Conservation (phyloP, 768 basidiomycete species). For the Tricholoma furcatifolium region DNA sequence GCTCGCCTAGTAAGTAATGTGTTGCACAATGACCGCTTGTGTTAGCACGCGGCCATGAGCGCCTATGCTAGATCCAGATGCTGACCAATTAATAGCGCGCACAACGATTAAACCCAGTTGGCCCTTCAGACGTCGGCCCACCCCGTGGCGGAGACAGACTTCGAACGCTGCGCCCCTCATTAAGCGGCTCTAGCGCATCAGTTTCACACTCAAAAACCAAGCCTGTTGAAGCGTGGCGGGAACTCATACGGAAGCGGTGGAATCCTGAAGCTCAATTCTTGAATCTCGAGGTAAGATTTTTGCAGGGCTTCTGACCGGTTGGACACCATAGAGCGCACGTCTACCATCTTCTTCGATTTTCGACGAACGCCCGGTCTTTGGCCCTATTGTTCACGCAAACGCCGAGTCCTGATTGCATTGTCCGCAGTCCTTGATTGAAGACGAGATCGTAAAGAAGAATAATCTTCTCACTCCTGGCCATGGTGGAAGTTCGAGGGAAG, state of each 20-base stretch:
- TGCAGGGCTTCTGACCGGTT: slow-evolving; percentile 16
- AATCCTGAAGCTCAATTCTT: slow-evolving; percentile 67
- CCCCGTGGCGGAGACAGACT: slow-evolving; percentile 61
- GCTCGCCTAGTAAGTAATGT: slow-evolving; percentile 68
- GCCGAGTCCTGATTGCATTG: slow-evolving; percentile 18
- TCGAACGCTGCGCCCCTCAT: not conserved
- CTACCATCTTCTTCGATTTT: slow-evolving; percentile 8
- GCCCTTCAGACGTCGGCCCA: slow-evolving; percentile 52
- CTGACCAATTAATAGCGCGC: not conserved
- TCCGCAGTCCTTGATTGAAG: slow-evolving; percentile 71
- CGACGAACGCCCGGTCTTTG: slow-evolving; percentile 16
- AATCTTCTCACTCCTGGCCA: slow-evolving; percentile 71
- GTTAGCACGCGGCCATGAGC: not conserved
- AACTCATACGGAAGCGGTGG: slow-evolving; percentile 73
- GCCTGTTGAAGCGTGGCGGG: slow-evolving; percentile 69
- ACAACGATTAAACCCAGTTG: slow-evolving; percentile 35
- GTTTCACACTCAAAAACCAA: slow-evolving; percentile 18
- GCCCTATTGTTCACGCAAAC: slow-evolving; percentile 17
- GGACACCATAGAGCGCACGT: slow-evolving; percentile 12
- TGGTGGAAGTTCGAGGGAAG: slow-evolving; percentile 61
- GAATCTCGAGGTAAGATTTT: slow-evolving; percentile 73
- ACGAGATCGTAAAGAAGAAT: slow-evolving; percentile 72
- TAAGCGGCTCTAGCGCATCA: not conserved
- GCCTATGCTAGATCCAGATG: not conserved
- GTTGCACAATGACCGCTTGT: slow-evolving; percentile 4